phyloP scores from a whole-genome alignment of 1,139 yeast genomes.

The Yamadazyma dushanensis region DNA sequence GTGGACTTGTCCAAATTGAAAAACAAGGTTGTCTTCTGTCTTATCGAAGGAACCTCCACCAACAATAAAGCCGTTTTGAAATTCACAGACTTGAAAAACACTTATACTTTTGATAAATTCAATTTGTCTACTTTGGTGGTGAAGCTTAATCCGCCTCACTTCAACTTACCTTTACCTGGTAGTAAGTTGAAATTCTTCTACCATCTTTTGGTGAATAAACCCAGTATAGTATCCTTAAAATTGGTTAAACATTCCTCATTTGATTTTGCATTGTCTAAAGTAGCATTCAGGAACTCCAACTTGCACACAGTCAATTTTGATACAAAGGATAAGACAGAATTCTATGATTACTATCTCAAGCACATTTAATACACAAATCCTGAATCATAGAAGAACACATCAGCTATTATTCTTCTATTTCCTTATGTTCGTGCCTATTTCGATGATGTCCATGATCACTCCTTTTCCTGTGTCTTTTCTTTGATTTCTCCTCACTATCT shows the following conservation, averaged over 20 bases:
- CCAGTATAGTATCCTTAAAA: constrained; percentile 25
- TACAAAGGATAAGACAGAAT: constrained; percentile 29
- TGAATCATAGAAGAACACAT: neutral
- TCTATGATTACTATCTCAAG: constrained; percentile 34
- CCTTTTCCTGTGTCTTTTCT: constrained; percentile 5
- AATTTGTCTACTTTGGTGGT: constrained; percentile 45
- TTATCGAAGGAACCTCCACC: constrained; percentile 70
- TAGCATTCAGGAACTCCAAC: constrained; percentile 30
- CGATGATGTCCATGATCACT: constrained; percentile 1
- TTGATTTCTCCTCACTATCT: neutral
- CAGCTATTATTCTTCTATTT: constrained; percentile 1
- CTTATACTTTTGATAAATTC: constrained; percentile 21
- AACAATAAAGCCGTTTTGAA: constrained; percentile 63
- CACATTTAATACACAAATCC: constrained; percentile 4
- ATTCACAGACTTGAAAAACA: constrained; percentile 25
- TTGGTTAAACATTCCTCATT: constrained; percentile 23
- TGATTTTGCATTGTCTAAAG: constrained; percentile 15
- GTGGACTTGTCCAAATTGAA: constrained; percentile 22
- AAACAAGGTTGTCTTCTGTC: constrained; percentile 44
- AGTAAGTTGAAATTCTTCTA: constrained; percentile 22
- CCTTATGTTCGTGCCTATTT: constrained; percentile 6
- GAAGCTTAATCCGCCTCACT: constrained; percentile 37
- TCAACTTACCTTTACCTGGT: constrained; percentile 36
- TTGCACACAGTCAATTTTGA: constrained; percentile 31
- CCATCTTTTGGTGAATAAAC: constrained; percentile 25